phyloP scores from a whole-genome alignment of 2,329 filamentous ascomycete genomes.

The Botrytis aclada region DNA sequence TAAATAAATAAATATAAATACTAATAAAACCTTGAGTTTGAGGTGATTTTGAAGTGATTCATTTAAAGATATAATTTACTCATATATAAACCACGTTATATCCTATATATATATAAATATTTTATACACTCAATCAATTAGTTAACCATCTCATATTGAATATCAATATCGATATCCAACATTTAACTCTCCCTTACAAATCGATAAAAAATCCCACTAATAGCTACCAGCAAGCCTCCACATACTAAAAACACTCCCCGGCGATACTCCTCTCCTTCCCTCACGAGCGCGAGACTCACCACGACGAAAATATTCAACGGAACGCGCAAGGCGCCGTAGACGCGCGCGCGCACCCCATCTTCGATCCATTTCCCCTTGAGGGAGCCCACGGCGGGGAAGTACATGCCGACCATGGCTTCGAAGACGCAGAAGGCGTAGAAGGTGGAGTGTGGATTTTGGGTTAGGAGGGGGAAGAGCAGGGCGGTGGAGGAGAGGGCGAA shows the following conservation, averaged over 20 bases:
- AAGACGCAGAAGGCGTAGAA: slow-evolving; percentile 58
- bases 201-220: slow-evolving; percentile 30
- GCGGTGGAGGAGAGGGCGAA: slow-evolving; percentile 41
- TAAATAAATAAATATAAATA: no score
- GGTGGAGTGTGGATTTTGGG: slow-evolving; percentile 44
- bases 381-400: slow-evolving; percentile 55
- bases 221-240: slow-evolving; percentile 33
- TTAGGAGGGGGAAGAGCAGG: slow-evolving; percentile 44
- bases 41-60: no score
- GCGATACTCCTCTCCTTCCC: slow-evolving; percentile 42
- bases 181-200: not conserved
- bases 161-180: no score
- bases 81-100: no score
- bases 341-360: slow-evolving; percentile 50
- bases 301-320: slow-evolving; percentile 58
- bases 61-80: no score
- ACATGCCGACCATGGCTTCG: slow-evolving; percentile 55
- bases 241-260: slow-evolving; percentile 37
- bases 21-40: no score
- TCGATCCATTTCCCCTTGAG: slow-evolving; percentile 54
- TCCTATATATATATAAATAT: no score
- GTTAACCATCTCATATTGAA: no score
- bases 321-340: slow-evolving; percentile 56
- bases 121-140: no score
- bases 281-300: slow-evolving; percentile 45